Conservation (phyloP, 495 filamentous ascomycete genomes). For the Schizothecium vesticola region DNA sequence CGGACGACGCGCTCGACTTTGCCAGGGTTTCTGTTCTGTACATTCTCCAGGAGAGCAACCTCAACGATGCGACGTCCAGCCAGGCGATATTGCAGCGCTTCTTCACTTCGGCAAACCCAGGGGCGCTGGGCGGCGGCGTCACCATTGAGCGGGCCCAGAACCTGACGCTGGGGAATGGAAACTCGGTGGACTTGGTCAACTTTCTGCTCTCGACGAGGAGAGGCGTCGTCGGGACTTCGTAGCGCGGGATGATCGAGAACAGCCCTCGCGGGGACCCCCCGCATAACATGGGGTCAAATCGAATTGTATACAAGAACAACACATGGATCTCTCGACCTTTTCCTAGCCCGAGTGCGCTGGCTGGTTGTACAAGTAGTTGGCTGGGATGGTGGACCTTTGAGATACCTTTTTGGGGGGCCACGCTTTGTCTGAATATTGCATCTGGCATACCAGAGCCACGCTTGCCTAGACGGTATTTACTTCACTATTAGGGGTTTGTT, state of each 20-base stretch:
- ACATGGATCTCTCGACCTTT: not conserved
- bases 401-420: not conserved
- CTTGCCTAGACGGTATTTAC: not conserved
- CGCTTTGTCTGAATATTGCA: not conserved
- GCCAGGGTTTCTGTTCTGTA: constrained; percentile 58
- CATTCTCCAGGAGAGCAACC: constrained; percentile 51
- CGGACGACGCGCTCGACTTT: constrained; percentile 57
- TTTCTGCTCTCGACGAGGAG: constrained; percentile 21
- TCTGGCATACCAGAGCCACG: not conserved
- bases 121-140: constrained; percentile 14
- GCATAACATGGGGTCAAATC: not conserved
- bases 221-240: constrained; percentile 8
- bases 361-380: constrained; percentile 1
- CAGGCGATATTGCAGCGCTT: constrained; percentile 52
- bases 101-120: constrained; percentile 36
- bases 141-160: constrained; percentile 33
- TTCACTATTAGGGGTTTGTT: not conserved
- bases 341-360: not conserved
- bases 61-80: constrained; percentile 50
- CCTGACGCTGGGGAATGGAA: constrained; percentile 38
- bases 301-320: not conserved
- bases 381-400: not conserved
- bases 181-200: constrained; percentile 43
- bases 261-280: not conserved
- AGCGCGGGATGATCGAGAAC: not conserved